Evolutionary conservation across 2,329 filamentous ascomycete species (phyloP).

Genomic region (Colletotrichum phormii): DNA sequence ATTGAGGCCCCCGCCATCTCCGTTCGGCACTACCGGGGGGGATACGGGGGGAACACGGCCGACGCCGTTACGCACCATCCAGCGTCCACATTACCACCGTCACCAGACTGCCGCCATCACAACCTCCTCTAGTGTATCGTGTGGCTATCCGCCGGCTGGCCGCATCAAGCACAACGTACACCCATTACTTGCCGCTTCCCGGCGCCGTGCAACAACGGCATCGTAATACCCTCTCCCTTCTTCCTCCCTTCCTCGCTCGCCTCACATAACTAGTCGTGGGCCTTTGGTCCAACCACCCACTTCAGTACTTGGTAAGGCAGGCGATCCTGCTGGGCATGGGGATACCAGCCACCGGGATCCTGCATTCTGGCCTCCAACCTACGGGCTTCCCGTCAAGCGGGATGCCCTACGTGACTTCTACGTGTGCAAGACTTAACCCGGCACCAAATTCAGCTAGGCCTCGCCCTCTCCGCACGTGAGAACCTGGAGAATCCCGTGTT

Average conservation of each 20-base stretch:
- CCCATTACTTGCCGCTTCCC: not conserved
- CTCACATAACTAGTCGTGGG: not conserved
- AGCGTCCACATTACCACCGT: not conserved
- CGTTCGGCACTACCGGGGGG: conserved; percentile 25
- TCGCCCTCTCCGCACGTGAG: not conserved
- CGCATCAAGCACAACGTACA: not conserved
- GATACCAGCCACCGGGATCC: not conserved
- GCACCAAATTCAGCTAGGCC: not conserved
- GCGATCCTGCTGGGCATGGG: not conserved
- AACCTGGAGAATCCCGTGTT: not conserved
- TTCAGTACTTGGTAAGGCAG: not conserved
- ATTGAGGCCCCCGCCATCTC: conserved; percentile 26
- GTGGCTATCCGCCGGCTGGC: not conserved
- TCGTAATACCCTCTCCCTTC: conserved; percentile 7
- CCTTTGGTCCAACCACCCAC: not conserved
- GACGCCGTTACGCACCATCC: conserved; percentile 13
- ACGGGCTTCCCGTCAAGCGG: not conserved
- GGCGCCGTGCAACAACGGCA: conserved; percentile 13
- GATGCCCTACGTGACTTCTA: not conserved
- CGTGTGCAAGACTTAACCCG: too few relatives aligned
- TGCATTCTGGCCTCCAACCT: not conserved
- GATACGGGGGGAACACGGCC: not conserved
- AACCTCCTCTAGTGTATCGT: not conserved
- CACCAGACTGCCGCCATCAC: conserved; percentile 5
- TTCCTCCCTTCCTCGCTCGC: not conserved